Percentiles rank a stretch among this genome's conserved stretches.
Conservation (phyloP, 352 stramenopile species). For the Globisporangium middletonii region DNA sequence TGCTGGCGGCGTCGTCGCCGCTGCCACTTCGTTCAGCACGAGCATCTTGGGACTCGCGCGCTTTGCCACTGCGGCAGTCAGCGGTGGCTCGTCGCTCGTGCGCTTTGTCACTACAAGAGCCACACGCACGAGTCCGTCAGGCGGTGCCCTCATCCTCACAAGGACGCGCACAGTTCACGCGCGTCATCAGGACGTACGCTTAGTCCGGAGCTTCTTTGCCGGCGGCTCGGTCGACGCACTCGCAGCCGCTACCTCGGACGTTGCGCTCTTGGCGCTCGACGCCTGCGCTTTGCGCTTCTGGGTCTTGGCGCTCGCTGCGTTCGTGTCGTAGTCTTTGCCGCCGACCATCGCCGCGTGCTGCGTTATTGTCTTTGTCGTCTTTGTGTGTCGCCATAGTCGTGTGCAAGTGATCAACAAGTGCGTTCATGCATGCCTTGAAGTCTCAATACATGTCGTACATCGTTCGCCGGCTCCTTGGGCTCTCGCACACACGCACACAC, state of each 20-base stretch:
- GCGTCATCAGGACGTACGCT: background rate
- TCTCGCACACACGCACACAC: too few species aligned
- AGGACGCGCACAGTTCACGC: too few species aligned
- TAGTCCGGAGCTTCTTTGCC: background rate
- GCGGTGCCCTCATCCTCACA: background rate
- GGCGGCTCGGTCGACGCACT: background rate
- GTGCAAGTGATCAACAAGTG: too few species aligned
- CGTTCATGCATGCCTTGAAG: too few species aligned
- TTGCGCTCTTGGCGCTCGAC: too few species aligned
- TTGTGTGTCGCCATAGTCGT: too few species aligned
- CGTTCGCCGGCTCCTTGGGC: too few species aligned
- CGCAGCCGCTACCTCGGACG: background rate
- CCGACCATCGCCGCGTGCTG: conserved; percentile 26
- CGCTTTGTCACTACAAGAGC: background rate
- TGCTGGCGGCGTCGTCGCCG: background rate
- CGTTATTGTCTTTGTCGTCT: background rate
- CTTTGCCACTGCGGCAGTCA: background rate
- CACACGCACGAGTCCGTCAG: background rate
- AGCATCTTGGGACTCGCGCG: background rate
- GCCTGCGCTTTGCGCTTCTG: background rate
- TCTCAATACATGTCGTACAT: too few species aligned
- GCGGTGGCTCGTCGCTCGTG: background rate
- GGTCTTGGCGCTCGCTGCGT: background rate
- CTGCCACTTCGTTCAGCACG: background rate
- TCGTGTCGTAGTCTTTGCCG: conserved; percentile 10